These are phyloP conservation scores for Pichia norvegensis DNA, from an alignment of 1,139 yeast species.

Conservation along the genomic window DNA sequence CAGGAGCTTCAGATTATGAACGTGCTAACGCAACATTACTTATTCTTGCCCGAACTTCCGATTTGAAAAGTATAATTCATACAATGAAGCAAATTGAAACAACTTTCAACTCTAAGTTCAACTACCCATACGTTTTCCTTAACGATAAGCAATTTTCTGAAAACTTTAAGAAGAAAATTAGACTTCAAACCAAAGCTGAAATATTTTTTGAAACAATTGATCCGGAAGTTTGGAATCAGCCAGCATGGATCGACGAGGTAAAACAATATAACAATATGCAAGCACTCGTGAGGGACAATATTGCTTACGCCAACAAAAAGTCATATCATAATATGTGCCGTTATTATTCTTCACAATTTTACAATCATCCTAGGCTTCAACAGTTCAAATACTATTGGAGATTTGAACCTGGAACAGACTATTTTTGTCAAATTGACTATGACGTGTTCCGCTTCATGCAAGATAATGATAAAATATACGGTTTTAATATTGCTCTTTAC, in stretches of 20 bases:
- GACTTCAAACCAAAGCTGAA: constrained; percentile 39
- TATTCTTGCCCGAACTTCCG: constrained; percentile 63
- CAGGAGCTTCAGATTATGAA: constrained; percentile 33
- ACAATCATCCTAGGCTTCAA: constrained; percentile 50
- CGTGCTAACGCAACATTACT: constrained; percentile 68
- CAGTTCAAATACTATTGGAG: constrained; percentile 67
- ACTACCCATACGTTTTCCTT: constrained; percentile 73
- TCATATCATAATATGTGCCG: constrained; percentile 80
- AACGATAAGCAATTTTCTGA: constrained; percentile 63
- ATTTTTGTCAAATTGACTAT: constrained; percentile 60
- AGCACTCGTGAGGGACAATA: constrained; percentile 36
- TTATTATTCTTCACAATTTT: constrained; percentile 59
- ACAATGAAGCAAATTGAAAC: constrained; percentile 55
- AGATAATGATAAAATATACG: constrained; percentile 55
- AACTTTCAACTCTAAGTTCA: constrained; percentile 58
- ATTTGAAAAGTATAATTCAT: constrained; percentile 38
- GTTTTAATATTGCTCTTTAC: constrained; percentile 59
- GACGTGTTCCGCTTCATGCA: constrained; percentile 73
- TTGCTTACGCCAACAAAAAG: constrained; percentile 55
- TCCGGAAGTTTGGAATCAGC: constrained; percentile 57
- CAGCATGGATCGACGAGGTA: constrained; percentile 42
- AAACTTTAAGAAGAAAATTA: constrained; percentile 41
- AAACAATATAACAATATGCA: constrained; percentile 37
- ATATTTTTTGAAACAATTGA: constrained; percentile 54
- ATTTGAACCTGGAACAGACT: constrained; percentile 67